Percentiles rank a stretch among this genome's conserved stretches.
Conservation (phyloP, 768 basidiomycete genomes). For the Lactarius indigo region DNA sequence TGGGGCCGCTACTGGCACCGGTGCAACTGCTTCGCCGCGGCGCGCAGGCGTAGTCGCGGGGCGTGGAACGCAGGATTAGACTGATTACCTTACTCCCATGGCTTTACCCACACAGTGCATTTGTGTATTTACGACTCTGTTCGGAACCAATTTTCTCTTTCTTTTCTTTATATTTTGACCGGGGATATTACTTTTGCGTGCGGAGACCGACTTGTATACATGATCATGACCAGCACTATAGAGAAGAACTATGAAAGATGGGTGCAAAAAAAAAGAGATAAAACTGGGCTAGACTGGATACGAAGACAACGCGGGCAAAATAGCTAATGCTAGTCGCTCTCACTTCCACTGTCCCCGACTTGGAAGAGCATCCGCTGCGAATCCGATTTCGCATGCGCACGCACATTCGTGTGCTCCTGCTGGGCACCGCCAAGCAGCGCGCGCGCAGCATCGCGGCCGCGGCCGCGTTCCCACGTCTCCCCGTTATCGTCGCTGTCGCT, state of each 20-base stretch:
- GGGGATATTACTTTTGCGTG: slow-evolving; percentile 4
- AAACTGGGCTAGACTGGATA: background rate
- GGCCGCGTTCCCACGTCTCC: slow-evolving; percentile 47
- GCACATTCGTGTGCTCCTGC: slow-evolving; percentile 11
- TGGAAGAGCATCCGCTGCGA: slow-evolving; percentile 21
- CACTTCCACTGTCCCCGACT: slow-evolving; percentile 21
- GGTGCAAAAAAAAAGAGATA: background rate
- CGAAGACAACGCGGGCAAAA: background rate
- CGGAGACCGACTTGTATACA: slow-evolving; percentile 14
- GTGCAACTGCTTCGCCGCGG: slow-evolving; percentile 17
- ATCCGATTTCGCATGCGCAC: slow-evolving; percentile 4
- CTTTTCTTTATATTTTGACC: background rate
- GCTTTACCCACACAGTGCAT: background rate
- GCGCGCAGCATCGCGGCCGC: slow-evolving; percentile 48
- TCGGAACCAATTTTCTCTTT: background rate
- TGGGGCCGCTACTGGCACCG: background rate
- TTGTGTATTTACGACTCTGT: background rate
- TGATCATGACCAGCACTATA: slow-evolving; percentile 1
- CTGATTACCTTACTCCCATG: background rate
- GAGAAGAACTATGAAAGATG: background rate
- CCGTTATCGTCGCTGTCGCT: slow-evolving; percentile 32
- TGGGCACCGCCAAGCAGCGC: slow-evolving; percentile 36
- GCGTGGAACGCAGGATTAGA: slow-evolving; percentile 18
- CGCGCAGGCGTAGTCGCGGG: slow-evolving; percentile 20
- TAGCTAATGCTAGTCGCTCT: slow-evolving; percentile 11